These are phyloP conservation scores for Russula sp. DNA, from an alignment of 768 basidiomycete species.

Conservation along the genomic window DNA sequence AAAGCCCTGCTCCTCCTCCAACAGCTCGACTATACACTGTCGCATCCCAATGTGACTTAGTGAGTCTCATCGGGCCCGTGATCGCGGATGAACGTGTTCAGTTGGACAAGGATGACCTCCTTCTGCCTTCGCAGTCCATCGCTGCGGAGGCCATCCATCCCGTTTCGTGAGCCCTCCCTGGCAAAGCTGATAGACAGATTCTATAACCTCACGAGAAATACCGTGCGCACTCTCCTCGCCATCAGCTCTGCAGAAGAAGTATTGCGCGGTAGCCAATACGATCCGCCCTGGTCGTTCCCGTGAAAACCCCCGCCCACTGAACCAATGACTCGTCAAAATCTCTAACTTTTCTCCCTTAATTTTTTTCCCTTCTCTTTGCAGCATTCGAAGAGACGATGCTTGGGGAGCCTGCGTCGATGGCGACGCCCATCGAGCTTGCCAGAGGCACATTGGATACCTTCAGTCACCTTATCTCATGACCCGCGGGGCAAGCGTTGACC, in stretches of 20 bases:
- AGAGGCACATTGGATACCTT: conserved; percentile 71
- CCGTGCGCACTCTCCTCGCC: conserved; percentile 60
- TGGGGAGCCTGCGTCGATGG: conserved; percentile 75
- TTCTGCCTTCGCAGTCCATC: conserved; percentile 28
- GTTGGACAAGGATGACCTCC: conserved; percentile 52
- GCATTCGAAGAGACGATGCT: conserved; percentile 80
- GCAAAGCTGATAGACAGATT: conserved; percentile 65
- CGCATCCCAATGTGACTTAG: conserved; percentile 81
- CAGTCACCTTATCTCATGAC: conserved; percentile 54
- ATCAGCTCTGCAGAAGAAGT: conserved; percentile 68
- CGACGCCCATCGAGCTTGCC: conserved; percentile 77
- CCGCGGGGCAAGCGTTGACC: conserved; percentile 48
- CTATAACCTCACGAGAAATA: conserved; percentile 60
- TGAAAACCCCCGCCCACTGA: conserved; percentile 33
- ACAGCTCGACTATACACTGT: conserved; percentile 82
- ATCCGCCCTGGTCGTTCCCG: conserved; percentile 65
- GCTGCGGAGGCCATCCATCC: conserved; percentile 49
- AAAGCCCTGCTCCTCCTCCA: conserved; percentile 71
- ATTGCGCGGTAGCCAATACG: conserved; percentile 57
- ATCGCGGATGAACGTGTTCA: conserved; percentile 63
- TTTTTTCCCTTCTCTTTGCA: conserved; percentile 27
- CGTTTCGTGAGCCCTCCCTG: conserved; percentile 58
- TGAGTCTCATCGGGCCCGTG: conserved; percentile 72
- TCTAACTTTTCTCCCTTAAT: not conserved
- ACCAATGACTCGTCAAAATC: not conserved